A percentile compares a stretch with the other conserved stretches of the same genome.
Evolutionary conservation across 1,139 yeast species (phyloP).

Genomic region (Geotrichum reessii): DNA sequence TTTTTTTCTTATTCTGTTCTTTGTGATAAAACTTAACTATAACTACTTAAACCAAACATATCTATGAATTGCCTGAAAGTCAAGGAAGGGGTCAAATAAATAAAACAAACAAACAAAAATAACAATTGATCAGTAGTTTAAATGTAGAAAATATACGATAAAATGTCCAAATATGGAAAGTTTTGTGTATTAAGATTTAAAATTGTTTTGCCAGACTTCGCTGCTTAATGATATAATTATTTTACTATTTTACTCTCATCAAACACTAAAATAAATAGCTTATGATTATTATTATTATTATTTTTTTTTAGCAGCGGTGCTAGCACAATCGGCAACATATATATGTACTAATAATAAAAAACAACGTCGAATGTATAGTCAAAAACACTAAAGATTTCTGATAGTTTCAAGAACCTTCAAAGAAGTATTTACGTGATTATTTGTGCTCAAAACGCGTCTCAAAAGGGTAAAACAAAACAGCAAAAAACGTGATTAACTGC

Average conservation of each 20-base stretch:
- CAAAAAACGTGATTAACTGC: not conserved
- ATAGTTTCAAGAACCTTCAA: not conserved
- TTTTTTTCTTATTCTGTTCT: too few species aligned
- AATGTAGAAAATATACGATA: not conserved
- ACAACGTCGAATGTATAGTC: too few species aligned
- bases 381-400: not conserved
- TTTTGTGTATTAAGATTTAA: not conserved
- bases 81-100: not conserved
- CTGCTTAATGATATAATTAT: not conserved
- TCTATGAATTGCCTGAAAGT: not conserved
- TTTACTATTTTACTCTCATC: not conserved
- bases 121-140: not conserved
- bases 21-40: too few species aligned
- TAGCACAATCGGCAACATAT: too few species aligned
- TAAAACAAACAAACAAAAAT: not conserved
- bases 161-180: too few species aligned
- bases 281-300: not conserved
- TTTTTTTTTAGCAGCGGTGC: not conserved
- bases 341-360: too few species aligned
- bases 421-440: not conserved
- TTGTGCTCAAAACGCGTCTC: not conserved
- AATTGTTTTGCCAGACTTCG: not conserved
- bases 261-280: not conserved
- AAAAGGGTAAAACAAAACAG: not conserved
- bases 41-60: not conserved